Evolutionary conservation across 495 filamentous ascomycete genomes (phyloP).

Genomic region (Penicillium bialowiezense): DNA sequence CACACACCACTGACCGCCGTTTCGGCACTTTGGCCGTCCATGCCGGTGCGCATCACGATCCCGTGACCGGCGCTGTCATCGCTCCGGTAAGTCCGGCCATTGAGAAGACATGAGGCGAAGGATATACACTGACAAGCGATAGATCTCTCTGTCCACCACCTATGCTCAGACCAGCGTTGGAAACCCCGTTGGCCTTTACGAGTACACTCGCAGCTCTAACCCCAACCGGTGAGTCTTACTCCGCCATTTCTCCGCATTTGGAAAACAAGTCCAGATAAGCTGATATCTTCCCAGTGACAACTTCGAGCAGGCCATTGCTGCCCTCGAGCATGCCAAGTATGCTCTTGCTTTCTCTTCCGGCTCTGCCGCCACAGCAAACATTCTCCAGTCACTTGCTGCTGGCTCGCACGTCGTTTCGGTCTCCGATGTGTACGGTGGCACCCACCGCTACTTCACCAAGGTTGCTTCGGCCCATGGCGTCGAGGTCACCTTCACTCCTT

Average conservation of each 20-base stretch:
- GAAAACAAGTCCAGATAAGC: not conserved
- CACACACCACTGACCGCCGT: constrained; percentile 43
- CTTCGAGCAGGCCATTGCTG: constrained; percentile 88
- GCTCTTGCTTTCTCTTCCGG: constrained; percentile 95
- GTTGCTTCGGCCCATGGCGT: constrained; percentile 94
- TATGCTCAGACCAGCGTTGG: constrained; percentile 85
- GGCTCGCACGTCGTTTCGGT: constrained; percentile 95
- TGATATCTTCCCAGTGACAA: constrained; percentile 55
- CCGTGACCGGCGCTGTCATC: constrained; percentile 90
- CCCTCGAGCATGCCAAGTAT: constrained; percentile 87
- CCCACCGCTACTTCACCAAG: constrained; percentile 98
- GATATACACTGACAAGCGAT: constrained; percentile 1
- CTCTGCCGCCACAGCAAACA: constrained; percentile 87
- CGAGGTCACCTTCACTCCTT: constrained; percentile 86
- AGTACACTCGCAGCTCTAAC: constrained; percentile 89
- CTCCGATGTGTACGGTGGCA: constrained; percentile 96
- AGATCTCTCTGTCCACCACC: constrained; percentile 94
- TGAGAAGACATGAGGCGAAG: not conserved
- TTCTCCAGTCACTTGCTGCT: constrained; percentile 87
- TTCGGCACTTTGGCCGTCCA: constrained; percentile 96
- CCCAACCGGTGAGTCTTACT: constrained; percentile 67
- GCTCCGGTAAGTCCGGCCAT: constrained; percentile 56
- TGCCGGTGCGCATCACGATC: constrained; percentile 86
- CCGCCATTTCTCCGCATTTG: not conserved
- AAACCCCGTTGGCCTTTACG: constrained; percentile 78